Evolutionary conservation across 139 green algal species (phyloP).

Genomic region (Coelastrella sp.): DNA sequence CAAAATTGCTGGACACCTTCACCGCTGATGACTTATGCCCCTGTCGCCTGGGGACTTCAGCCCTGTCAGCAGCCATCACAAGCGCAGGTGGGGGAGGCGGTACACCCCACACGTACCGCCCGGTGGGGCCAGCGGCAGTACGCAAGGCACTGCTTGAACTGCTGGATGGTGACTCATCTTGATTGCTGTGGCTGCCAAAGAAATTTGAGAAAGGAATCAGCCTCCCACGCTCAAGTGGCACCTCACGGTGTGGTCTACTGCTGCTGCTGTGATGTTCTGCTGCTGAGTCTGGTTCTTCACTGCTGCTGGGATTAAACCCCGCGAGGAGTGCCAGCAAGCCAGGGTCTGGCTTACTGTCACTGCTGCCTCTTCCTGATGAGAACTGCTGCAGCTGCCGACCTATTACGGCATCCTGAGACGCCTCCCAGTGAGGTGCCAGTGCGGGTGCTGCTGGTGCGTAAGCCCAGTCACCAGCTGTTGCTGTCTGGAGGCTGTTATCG

Average conservation of each 20-base stretch:
- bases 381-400: not conserved
- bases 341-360: not conserved
- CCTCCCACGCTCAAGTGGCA: not conserved
- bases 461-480: not conserved
- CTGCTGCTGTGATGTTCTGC: not conserved
- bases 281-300: not conserved
- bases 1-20: not conserved
- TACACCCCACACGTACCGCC: constrained; percentile 2
- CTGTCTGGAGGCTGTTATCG: not conserved
- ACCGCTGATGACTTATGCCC: not conserved
- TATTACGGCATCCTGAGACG: not conserved
- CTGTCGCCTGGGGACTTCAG: not conserved
- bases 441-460: constrained; percentile 8
- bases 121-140: not conserved
- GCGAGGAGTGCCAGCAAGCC: not conserved
- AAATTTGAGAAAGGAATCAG: not conserved
- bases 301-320: not conserved
- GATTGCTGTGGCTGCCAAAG: not conserved
- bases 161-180: not conserved
- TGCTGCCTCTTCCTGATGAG: not conserved
- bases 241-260: not conserved
- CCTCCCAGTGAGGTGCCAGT: not conserved
- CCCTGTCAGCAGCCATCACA: not conserved
- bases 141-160: not conserved
- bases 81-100: not conserved